These are phyloP conservation scores for Elsinoe perseae DNA, from an alignment of 2,329 filamentous ascomycete genomes.

Conservation along the genomic window DNA sequence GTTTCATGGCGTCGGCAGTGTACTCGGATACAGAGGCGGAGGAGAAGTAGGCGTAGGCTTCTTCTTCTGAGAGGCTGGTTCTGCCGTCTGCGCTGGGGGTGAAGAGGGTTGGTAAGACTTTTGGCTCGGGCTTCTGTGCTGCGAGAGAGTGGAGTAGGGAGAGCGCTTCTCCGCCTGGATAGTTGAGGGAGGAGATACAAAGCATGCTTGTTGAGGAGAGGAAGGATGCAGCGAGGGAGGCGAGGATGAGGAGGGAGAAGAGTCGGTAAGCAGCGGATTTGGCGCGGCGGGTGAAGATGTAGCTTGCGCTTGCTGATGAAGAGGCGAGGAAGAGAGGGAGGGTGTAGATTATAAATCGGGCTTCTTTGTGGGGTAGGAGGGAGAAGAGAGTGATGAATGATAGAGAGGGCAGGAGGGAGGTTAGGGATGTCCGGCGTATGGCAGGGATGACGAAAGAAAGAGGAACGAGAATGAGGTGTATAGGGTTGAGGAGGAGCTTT, in stretches of 20 bases:
- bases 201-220: conserved; percentile 59
- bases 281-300: conserved; percentile 51
- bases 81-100: background rate
- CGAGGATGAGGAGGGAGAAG: conserved; percentile 47
- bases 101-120: background rate
- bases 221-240: conserved; percentile 55
- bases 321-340: conserved; percentile 73
- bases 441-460: conserved; percentile 44
- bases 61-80: background rate
- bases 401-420: conserved; percentile 57
- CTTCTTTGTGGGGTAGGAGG: conserved; percentile 87
- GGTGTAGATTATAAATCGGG: conserved; percentile 86
- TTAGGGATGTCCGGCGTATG: conserved; percentile 38
- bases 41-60: conserved; percentile 11
- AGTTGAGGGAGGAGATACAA: conserved; percentile 77
- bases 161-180: conserved; percentile 81
- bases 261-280: conserved; percentile 54
- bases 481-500: conserved; percentile 74
- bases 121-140: background rate
- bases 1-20: background rate
- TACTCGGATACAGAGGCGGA: background rate
- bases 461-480: conserved; percentile 46
- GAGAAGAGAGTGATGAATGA: conserved; percentile 75
- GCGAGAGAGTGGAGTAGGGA: conserved; percentile 31
- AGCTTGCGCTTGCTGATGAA: conserved; percentile 64